phyloP scores from a whole-genome alignment of 805 yeast species.

The Priceomyces castillae region DNA sequence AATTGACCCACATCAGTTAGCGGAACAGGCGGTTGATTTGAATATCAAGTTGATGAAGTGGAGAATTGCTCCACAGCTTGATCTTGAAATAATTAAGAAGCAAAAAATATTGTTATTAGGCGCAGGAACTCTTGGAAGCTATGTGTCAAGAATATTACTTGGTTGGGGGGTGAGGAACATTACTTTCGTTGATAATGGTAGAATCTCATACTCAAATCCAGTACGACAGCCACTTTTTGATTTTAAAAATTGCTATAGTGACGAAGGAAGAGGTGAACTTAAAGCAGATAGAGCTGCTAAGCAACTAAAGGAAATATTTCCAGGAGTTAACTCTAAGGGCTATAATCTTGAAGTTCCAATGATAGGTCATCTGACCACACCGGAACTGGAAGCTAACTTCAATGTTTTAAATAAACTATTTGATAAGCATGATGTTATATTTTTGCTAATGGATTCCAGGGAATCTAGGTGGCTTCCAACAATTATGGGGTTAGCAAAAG shows the following conservation, averaged over 20 bases:
- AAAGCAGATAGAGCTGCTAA: conserved; percentile 81
- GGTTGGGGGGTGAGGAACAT: conserved; percentile 94
- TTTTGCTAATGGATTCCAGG: conserved; percentile 86
- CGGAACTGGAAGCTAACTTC: conserved; percentile 57
- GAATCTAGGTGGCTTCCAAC: conserved; percentile 99
- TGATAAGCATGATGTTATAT: conserved; percentile 69
- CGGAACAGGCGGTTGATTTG: conserved; percentile 89
- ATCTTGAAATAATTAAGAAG: conserved; percentile 60
- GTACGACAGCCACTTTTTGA: conserved; percentile 88
- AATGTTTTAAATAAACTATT: conserved; percentile 52
- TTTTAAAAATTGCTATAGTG: conserved; percentile 75
- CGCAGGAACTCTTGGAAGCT: conserved; percentile 94
- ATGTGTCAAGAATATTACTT: conserved; percentile 77
- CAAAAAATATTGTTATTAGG: conserved; percentile 80
- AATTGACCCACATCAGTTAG: conserved; percentile 75
- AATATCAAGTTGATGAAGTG: conserved; percentile 93
- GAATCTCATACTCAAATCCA: conserved; percentile 89
- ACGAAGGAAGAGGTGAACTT: conserved; percentile 56
- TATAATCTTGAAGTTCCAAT: conserved; percentile 77
- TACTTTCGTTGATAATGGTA: conserved; percentile 87
- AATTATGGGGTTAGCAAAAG: conserved; percentile 61
- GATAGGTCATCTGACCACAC: conserved; percentile 86
- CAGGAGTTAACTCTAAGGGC: conserved; percentile 69
- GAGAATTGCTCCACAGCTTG: conserved; percentile 83
- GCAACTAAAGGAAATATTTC: conserved; percentile 70